Evolutionary conservation across 345 rosid species (phyloP).

Genomic region (Boechera stricta): DNA sequence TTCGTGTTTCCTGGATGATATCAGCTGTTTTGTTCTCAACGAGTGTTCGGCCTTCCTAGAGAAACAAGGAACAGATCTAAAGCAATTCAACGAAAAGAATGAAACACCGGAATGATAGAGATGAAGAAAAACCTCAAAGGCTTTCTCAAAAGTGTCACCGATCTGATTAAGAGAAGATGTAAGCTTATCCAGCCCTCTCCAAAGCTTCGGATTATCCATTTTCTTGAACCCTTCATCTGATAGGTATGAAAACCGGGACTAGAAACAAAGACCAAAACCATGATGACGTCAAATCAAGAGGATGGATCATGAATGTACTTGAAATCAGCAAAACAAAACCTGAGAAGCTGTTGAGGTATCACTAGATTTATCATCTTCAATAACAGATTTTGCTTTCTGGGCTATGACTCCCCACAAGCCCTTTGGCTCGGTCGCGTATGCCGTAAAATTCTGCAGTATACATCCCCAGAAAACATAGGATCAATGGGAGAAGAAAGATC

Average conservation of each 20-base stretch:
- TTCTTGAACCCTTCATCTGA: slow-evolving; percentile 55
- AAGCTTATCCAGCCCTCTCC: slow-evolving; percentile 70
- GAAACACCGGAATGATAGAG: background rate
- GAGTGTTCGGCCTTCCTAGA: slow-evolving; percentile 82
- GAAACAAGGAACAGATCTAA: slow-evolving; percentile 25
- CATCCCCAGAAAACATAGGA: slow-evolving; percentile 12
- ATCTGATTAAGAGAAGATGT: slow-evolving; percentile 78
- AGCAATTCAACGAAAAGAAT: slow-evolving; percentile 11
- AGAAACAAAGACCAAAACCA: slow-evolving; percentile 29
- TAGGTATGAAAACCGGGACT: slow-evolving; percentile 47
- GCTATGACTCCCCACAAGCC: slow-evolving; percentile 83
- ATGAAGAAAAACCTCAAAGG: slow-evolving; percentile 63
- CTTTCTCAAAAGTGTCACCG: slow-evolving; percentile 85
- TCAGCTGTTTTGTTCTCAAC: slow-evolving; percentile 80
- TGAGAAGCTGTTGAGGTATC: slow-evolving; percentile 51
- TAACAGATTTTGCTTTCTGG: slow-evolving; percentile 75
- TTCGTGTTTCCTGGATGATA: slow-evolving; percentile 76
- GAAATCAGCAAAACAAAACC: slow-evolving; percentile 47
- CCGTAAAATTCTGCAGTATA: slow-evolving; percentile 60
- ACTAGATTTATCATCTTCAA: slow-evolving; percentile 63
- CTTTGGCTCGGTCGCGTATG: slow-evolving; percentile 63
- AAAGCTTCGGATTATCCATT: slow-evolving; percentile 65
- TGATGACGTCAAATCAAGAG: slow-evolving; percentile 2
- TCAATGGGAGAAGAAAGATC: slow-evolving; percentile 14
- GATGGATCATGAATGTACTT: background rate